Evolutionary conservation across 768 basidiomycete species (phyloP).

Genomic region (Scleroderma bovista): DNA sequence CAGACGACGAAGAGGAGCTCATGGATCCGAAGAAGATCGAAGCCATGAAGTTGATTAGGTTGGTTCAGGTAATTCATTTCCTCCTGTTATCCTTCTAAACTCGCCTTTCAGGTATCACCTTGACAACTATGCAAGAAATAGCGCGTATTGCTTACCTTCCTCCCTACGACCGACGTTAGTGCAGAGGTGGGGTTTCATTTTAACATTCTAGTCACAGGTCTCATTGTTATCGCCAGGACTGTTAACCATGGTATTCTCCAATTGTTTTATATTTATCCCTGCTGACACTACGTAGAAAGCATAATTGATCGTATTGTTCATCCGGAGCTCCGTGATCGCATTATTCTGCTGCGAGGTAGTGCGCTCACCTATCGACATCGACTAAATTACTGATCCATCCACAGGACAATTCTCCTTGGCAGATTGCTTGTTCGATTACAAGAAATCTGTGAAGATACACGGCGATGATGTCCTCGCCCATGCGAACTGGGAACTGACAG

Average conservation of each 20-base stretch:
- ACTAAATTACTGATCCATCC: constrained; percentile 5
- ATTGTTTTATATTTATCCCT: constrained; percentile 1
- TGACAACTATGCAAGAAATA: constrained; percentile 83
- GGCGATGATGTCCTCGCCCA: constrained; percentile 91
- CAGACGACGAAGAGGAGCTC: constrained; percentile 46
- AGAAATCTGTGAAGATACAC: constrained; percentile 66
- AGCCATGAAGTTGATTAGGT: constrained; percentile 81
- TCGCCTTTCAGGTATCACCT: constrained; percentile 67
- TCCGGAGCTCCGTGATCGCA: constrained; percentile 84
- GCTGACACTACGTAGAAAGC: constrained; percentile 51
- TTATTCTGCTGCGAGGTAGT: constrained; percentile 80
- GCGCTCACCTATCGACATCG: constrained; percentile 12
- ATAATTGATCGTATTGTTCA: constrained; percentile 88
- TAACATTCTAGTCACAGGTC: neutral
- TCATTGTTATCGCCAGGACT: constrained; percentile 41
- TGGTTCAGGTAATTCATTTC: constrained; percentile 16
- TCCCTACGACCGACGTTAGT: constrained; percentile 85
- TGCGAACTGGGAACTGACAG: constrained; percentile 83
- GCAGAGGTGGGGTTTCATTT: constrained; percentile 51
- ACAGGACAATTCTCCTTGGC: constrained; percentile 74
- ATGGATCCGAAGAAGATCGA: constrained; percentile 68
- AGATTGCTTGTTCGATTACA: constrained; percentile 73
- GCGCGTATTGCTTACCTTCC: constrained; percentile 80
- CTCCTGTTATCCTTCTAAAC: constrained; percentile 1
- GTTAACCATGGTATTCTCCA: constrained; percentile 69